Evolutionary conservation across 2,329 filamentous ascomycete species (phyloP), one percentile per base, ranked within the genome.

Genomic region (Achaetomium macrosporum): DNA sequence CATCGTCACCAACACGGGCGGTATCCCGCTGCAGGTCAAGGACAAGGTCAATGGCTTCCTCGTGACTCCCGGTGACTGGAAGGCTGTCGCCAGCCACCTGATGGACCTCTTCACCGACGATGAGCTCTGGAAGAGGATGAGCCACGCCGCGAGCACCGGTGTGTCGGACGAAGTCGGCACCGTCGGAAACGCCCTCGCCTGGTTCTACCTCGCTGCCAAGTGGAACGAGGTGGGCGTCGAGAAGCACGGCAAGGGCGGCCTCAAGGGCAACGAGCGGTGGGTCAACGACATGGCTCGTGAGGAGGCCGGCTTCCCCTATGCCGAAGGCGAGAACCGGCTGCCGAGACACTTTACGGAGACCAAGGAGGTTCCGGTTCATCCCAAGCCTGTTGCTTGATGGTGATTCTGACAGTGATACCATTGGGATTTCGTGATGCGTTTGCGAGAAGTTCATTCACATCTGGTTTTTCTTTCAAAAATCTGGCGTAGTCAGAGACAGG

Each of bases 81-180:
- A 83, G 57, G 76, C 83, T 0, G 87, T 91, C 13, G 88, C 88
- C 0, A 70, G 75, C 42, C 78, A 88, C 60, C 71, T 91, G 30
- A 72, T 83, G 57, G 69, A 83, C 2, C 74, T 92, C 2, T 88
- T 85, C 69, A 83, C 77, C 0, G 75, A 91, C 59, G 65, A 79
- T 2, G 75, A 78, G 16, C 73, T 88, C 17, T 87, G 89, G 66
- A 68, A 77, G 47, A 74, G 73, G 53, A 89, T 90, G 84, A 81
- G 79, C 60, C 59, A 76, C 8, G 85, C 79, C 58, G 88, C 87
- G 0, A 71, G 71, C 36, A 73, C 68, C 0, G 81, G 86, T 55
- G 86, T 93, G 13, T 89, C 84, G 55, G 88, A 93, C 64, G 88
- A 93, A 66, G 87, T 92, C 1, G 82, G 85, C 56, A 93, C 88